Base-by-base conservation (phyloP, 176 grass and related monocot genomes). In the Tuctoria greenei region DNA sequence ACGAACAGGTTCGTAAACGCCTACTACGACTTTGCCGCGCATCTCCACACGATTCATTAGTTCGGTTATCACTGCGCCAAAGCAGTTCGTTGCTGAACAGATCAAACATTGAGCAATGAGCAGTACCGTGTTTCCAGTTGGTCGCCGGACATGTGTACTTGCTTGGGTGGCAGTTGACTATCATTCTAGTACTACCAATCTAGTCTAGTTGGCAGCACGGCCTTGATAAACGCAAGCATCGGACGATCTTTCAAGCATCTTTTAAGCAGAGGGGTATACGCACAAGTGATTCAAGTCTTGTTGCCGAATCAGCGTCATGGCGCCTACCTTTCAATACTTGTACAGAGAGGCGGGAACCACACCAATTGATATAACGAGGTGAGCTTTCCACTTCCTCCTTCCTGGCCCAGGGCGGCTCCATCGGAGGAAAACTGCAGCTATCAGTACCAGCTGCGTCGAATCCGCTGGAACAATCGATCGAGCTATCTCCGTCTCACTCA, bases 351-450 rank as follows among this genome's bases (percentile, higher is more conserved):
- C 7, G 51, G n/a, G 54, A 21, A 13, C 55, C 23, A 58, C 55
- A 21, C 9, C 55, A 26, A 26, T 20, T 63, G 88, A 93, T 57
- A 79, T 82, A 73, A 36, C 64, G 73, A 82, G 71, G 74, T 82
- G 81, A 42, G 12, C 70, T 56, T 21, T 62, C 88, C 20, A 14
- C 36, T 58, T 69, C 75, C 64, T 73, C 43, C 78, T 26, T 38
- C 44, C 57, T 47, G 14, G 49, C n/a, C 1, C 35, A 49, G 59
- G 16, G 38, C 52, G 13, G 31, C 66, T 84, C 86, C 26, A 86
- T 71, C 64, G 12, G 60, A 20, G 56, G 51, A 72, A 43, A 52
- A 49, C 40, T 51, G 50, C 74, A 73, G 55, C 77, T 4, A 38
- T 52, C 45, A 69, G 41, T 4, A 38, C 44, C 45, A 69, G 41